Evolutionary conservation across 768 basidiomycete species (phyloP).

Genomic region (Pisolithus microcarpus): DNA sequence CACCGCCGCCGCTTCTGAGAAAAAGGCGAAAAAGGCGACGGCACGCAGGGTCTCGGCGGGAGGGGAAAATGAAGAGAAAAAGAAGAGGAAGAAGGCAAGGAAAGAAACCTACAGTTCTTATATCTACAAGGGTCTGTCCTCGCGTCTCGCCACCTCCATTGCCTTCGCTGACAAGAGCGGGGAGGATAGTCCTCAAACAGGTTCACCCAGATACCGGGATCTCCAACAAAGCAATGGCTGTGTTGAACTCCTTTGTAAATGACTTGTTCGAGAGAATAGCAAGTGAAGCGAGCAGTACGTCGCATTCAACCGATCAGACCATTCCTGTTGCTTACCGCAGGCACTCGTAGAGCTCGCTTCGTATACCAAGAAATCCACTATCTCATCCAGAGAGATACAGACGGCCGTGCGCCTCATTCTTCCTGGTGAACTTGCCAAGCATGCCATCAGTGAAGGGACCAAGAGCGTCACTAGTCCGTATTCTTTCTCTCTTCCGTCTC

Average conservation of each 20-base stretch:
- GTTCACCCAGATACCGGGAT: constrained; percentile 72
- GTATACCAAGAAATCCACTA: constrained; percentile 68
- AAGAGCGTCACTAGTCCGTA: constrained; percentile 49
- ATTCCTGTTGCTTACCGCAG: not conserved
- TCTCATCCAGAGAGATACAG: constrained; percentile 68
- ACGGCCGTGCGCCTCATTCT: constrained; percentile 64
- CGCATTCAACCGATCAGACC: not conserved
- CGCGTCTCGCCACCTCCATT: no score
- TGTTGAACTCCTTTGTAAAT: constrained; percentile 57
- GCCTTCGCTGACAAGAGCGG: not conserved
- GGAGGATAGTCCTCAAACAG: constrained; percentile 49
- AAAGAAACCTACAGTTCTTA: constrained; percentile 60
- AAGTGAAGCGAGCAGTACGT: constrained; percentile 43
- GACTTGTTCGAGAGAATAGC: constrained; percentile 58
- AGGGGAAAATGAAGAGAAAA: constrained; percentile 34
- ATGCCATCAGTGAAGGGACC: constrained; percentile 70
- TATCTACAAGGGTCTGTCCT: constrained; percentile 48
- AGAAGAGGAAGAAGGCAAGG: constrained; percentile 49
- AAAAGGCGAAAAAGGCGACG: constrained; percentile 19
- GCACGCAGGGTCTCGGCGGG: not conserved
- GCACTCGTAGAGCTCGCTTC: constrained; percentile 45
- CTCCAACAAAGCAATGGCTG: constrained; percentile 58
- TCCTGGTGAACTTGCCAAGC: constrained; percentile 67
- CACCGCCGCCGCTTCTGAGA: constrained; percentile 24
- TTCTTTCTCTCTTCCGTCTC: not conserved